These are phyloP conservation scores for Arabis hirsuta DNA, from an alignment of 345 rosid genomes.

Conservation along the genomic window DNA sequence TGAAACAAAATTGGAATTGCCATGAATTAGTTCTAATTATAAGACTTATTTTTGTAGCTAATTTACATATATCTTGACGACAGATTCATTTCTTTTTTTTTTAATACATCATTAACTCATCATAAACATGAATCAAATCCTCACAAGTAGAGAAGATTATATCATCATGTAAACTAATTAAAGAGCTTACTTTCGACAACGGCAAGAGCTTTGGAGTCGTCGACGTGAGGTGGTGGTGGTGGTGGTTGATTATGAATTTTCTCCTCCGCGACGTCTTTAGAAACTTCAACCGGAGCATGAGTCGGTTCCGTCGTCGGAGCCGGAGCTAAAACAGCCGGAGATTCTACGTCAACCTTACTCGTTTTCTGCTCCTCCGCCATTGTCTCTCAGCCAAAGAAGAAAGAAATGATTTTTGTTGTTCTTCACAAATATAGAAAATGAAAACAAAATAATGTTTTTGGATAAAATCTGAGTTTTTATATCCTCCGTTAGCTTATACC, in stretches of 20 bases:
- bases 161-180: background rate
- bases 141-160: background rate
- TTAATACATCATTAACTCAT: background rate
- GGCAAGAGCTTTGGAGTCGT: conserved; percentile 64
- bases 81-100: no score
- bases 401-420: background rate
- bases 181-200: conserved; percentile 60
- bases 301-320: conserved; percentile 40
- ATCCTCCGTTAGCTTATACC: conserved; percentile 35
- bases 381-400: conserved; percentile 8
- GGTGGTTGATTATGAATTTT: conserved; percentile 45
- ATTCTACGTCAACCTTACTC: conserved; percentile 39
- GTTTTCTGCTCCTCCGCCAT: conserved; percentile 71
- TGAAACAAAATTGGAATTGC: background rate
- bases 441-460: background rate
- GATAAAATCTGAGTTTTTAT: conserved; percentile 28
- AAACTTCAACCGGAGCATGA: conserved; percentile 40
- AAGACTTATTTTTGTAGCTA: conserved; percentile 16
- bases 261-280: conserved; percentile 40
- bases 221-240: conserved; percentile 52
- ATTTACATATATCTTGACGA: background rate
- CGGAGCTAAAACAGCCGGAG: conserved; percentile 39
- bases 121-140: background rate
- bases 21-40: conserved; percentile 1
- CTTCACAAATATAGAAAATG: background rate